Conservation (phyloP, 306 rosid genomes). For the Canavalia ensiformis region DNA sequence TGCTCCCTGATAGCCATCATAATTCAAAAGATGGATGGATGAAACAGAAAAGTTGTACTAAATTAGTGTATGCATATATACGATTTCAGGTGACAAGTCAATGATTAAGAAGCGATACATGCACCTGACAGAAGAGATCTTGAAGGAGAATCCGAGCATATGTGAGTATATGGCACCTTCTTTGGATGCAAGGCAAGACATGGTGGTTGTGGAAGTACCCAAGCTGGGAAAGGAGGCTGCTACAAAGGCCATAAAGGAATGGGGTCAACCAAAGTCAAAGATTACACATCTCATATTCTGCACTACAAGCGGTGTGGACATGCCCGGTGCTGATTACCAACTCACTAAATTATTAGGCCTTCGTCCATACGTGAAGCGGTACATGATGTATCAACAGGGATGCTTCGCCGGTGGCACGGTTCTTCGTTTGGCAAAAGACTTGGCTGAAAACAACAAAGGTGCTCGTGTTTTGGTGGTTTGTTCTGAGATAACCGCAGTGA, state of each 20-base stretch:
- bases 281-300: constrained; percentile 50
- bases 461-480: constrained; percentile 49
- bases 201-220: constrained; percentile 54
- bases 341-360: constrained; percentile 50
- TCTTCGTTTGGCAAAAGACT: constrained; percentile 49
- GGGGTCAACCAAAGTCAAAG: constrained; percentile 46
- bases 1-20: not conserved
- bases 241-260: constrained; percentile 49
- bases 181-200: constrained; percentile 52
- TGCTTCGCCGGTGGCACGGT: constrained; percentile 48
- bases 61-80: not conserved
- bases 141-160: constrained; percentile 42
- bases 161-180: constrained; percentile 57
- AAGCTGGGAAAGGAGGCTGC: constrained; percentile 55
- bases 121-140: constrained; percentile 48
- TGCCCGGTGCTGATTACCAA: constrained; percentile 55
- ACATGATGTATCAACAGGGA: constrained; percentile 56
- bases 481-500: constrained; percentile 48
- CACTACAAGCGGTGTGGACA: constrained; percentile 52
- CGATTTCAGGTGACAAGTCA: constrained; percentile 52
- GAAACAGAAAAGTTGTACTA: not conserved
- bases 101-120: constrained; percentile 54
- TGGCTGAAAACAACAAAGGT: constrained; percentile 48
- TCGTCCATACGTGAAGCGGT: constrained; percentile 46
- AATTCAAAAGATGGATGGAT: not conserved